phyloP scores from a whole-genome alignment of 495 filamentous ascomycete species.

The Ascobolus immersus region DNA sequence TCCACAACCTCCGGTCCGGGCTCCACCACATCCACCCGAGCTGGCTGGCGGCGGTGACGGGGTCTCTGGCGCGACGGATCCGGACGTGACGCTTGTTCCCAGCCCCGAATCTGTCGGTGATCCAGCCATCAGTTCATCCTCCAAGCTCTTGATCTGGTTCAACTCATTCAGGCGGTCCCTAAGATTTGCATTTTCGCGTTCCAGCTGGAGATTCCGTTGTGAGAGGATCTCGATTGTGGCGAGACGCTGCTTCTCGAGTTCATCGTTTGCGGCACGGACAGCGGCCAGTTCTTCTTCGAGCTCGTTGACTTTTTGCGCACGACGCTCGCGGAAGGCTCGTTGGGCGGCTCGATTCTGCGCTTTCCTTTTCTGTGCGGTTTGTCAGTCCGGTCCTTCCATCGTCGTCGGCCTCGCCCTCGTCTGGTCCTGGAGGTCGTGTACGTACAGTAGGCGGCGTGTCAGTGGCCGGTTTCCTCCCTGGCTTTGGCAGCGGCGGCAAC shows the following conservation, averaged over 20 bases:
- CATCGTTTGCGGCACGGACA: conserved; percentile 27
- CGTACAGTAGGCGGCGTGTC: conserved; percentile 55
- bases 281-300: conserved; percentile 62
- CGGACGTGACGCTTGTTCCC: no score
- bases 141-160: conserved; percentile 4
- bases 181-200: conserved; percentile 10
- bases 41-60: not conserved
- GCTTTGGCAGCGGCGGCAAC: conserved; percentile 66
- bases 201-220: conserved; percentile 9
- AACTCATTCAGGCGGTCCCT: conserved; percentile 11
- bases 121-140: conserved; percentile 1
- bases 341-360: conserved; percentile 86
- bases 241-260: conserved; percentile 20
- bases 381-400: no score
- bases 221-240: conserved; percentile 24
- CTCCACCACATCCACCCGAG: no score
- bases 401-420: no score
- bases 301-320: conserved; percentile 62
- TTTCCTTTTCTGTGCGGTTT: conserved; percentile 36
- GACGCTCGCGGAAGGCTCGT: conserved; percentile 65
- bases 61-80: no score
- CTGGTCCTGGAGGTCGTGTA: no score
- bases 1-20: no score
- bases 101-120: not conserved
- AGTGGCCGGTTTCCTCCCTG: conserved; percentile 76